Percentiles rank a stretch among this genome's conserved stretches.
Evolutionary conservation across 148 eudicot species (phyloP).

Genomic region (Nyssa sinensis): DNA sequence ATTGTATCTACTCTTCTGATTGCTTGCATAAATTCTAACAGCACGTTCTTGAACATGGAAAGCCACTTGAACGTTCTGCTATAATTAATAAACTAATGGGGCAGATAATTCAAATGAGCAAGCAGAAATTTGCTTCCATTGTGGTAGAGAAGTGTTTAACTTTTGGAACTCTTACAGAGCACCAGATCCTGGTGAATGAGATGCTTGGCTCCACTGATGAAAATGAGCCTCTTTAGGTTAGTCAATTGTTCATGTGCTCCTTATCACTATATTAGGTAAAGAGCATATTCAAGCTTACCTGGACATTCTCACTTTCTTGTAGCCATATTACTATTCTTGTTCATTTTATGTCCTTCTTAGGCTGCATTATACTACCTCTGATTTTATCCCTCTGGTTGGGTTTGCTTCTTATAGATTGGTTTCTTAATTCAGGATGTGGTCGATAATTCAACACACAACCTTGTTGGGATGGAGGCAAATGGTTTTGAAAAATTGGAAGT

Average conservation of each 20-base stretch:
- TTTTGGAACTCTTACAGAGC: slow-evolving; percentile 76
- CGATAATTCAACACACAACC: too few relatives aligned
- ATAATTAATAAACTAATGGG: slow-evolving; percentile 64
- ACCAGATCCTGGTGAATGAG: slow-evolving; percentile 61
- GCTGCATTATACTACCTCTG: neutral
- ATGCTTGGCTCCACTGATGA: slow-evolving; percentile 80
- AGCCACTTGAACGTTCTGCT: slow-evolving; percentile 74
- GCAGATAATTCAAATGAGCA: slow-evolving; percentile 91
- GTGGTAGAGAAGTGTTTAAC: slow-evolving; percentile 85
- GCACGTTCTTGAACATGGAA: slow-evolving; percentile 94
- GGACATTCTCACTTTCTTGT: slow-evolving; percentile 1
- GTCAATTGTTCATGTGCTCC: neutral
- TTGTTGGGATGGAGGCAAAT: too few relatives aligned
- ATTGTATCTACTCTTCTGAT: slow-evolving; percentile 11
- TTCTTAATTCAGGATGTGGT: too few relatives aligned
- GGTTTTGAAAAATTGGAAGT: too few relatives aligned
- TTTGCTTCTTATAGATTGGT: too few relatives aligned
- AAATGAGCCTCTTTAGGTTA: slow-evolving; percentile 88
- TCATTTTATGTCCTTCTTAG: neutral
- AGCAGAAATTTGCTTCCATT: slow-evolving; percentile 92
- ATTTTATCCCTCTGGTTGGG: neutral
- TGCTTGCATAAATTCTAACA: slow-evolving; percentile 23
- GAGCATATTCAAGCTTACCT: neutral
- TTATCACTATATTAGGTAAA: neutral
- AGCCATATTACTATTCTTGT: neutral